Percentiles rank a stretch among this genome's conserved stretches.
These are phyloP conservation scores for Termitomyces sp. DNA, from an alignment of 768 basidiomycete genomes.

Conservation along the genomic window DNA sequence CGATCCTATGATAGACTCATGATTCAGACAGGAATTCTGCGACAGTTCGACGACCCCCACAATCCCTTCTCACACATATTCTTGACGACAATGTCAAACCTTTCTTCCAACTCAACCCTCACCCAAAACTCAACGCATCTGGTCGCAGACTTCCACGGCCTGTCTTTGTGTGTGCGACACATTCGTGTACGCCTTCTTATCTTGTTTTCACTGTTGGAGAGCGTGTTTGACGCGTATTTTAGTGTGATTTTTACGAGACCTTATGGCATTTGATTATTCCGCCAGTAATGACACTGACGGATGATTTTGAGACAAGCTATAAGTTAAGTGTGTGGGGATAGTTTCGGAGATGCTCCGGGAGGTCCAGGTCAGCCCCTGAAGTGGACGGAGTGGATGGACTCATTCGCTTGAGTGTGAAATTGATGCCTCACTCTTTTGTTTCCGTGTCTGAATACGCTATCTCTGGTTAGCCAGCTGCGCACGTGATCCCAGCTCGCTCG, in stretches of 20 bases:
- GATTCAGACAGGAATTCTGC: constrained; percentile 23
- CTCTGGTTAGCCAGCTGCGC: no score
- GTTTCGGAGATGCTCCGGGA: constrained; percentile 49
- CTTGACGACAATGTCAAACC: constrained; percentile 56
- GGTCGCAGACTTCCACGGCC: constrained; percentile 56
- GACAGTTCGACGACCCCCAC: constrained; percentile 19
- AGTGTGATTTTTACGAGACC: constrained; percentile 56
- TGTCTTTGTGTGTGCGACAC: constrained; percentile 64
- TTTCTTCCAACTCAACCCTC: constrained; percentile 57
- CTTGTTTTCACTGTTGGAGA: neutral
- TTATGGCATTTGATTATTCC: constrained; percentile 77
- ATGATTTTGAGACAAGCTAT: constrained; percentile 68
- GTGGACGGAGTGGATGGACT: constrained; percentile 68
- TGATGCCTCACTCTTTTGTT: no score
- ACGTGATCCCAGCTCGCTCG: no score
- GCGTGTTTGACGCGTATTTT: constrained; percentile 4
- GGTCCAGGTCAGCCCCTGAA: constrained; percentile 51
- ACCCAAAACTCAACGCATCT: constrained; percentile 63
- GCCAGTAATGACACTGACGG: constrained; percentile 72
- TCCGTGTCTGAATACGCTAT: no score
- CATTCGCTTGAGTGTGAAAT: constrained; percentile 30
- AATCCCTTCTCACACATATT: constrained; percentile 30
- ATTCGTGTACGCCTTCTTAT: constrained; percentile 38
- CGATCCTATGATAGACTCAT: constrained; percentile 9
- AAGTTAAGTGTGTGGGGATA: constrained; percentile 54